phyloP scores from a whole-genome alignment of 208 protist species.

The Balamuthia mandrillaris region DNA sequence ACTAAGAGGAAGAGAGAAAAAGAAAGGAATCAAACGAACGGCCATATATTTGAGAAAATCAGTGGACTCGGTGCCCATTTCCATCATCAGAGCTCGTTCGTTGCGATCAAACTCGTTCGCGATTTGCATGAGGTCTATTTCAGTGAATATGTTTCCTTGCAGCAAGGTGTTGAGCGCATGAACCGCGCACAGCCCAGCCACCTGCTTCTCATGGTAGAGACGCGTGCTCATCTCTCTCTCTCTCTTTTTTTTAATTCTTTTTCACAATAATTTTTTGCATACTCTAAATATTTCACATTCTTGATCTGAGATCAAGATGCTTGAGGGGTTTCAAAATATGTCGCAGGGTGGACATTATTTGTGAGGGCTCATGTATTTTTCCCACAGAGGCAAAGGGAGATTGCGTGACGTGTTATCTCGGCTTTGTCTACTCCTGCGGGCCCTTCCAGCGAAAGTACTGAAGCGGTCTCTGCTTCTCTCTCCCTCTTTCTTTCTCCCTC shows the following conservation, averaged over 20 bases:
- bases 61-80: not conserved
- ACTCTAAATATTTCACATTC: too few relatives aligned
- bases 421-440: too few relatives aligned
- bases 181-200: slow-evolving; percentile 28
- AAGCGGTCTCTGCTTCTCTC: too few relatives aligned
- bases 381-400: not conserved
- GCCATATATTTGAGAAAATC: slow-evolving; percentile 8
- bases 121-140: slow-evolving; percentile 35
- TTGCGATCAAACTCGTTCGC: slow-evolving; percentile 22
- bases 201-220: slow-evolving; percentile 44
- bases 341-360: not conserved
- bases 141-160: slow-evolving; percentile 3
- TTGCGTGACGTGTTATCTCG: too few relatives aligned
- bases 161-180: slow-evolving; percentile 40
- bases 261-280: too few relatives aligned
- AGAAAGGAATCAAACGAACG: not conserved
- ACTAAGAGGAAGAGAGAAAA: not conserved
- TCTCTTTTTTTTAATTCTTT: not conserved
- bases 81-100: slow-evolving; percentile 19
- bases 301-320: not conserved
- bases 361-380: not conserved
- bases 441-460: too few relatives aligned
- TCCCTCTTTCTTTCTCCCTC: too few relatives aligned
- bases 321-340: not conserved
- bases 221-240: not conserved